These are phyloP conservation scores for Cymbopogon citratus DNA, from an alignment of 176 grass and related monocot species.

Conservation along the genomic window DNA sequence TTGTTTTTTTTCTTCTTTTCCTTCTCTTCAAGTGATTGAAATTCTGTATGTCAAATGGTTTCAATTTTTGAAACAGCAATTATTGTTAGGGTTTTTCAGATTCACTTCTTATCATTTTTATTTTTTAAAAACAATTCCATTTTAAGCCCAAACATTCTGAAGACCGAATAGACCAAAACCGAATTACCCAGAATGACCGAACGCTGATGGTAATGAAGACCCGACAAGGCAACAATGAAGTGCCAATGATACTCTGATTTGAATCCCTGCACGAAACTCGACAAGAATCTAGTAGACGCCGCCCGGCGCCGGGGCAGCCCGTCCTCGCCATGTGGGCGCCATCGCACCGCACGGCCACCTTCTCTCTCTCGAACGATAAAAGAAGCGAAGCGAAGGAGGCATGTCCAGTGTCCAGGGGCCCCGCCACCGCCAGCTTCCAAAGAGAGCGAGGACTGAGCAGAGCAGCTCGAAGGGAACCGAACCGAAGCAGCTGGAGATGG, in stretches of 20 bases:
- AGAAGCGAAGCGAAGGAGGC: not conserved
- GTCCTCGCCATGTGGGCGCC: not conserved
- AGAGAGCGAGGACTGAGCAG: not conserved
- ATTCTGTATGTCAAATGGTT: no score
- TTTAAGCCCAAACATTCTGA: no score
- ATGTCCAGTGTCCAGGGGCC: not conserved
- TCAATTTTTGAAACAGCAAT: no score
- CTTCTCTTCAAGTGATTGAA: no score
- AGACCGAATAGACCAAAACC: no score
- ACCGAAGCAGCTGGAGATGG: constrained; percentile 13
- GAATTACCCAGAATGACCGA: no score
- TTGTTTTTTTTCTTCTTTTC: no score
- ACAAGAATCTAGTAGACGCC: not conserved
- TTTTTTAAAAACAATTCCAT: no score
- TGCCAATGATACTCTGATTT: not conserved
- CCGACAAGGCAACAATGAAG: not conserved
- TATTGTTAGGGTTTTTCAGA: no score
- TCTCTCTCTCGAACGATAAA: not conserved
- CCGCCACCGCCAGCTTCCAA: constrained; percentile 37
- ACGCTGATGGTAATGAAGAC: not conserved
- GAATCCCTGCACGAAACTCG: not conserved
- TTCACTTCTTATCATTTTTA: no score
- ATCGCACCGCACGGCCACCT: not conserved
- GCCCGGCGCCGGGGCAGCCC: not conserved
- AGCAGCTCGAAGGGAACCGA: not conserved